A percentile compares a stretch with the other conserved stretches of the same genome.
Conservation (phyloP, 768 basidiomycete genomes). For the Naganishia vaughanmartiniae region DNA sequence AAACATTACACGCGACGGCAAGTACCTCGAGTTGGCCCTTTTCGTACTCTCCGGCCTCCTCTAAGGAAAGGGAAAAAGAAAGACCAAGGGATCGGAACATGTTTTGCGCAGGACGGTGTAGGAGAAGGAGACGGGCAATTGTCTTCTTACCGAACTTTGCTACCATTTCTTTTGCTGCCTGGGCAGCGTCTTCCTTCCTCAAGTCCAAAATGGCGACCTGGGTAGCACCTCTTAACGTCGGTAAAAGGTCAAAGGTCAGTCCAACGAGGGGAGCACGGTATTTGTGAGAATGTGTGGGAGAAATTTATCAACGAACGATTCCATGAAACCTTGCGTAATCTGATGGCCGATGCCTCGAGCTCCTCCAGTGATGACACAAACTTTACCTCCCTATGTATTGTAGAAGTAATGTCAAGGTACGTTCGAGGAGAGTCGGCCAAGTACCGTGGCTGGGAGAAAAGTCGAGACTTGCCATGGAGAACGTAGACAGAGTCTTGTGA, state of each 20-base stretch:
- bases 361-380: conserved; percentile 88
- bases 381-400: conserved; percentile 56
- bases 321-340: conserved; percentile 84
- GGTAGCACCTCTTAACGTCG: conserved; percentile 66
- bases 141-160: conserved; percentile 56
- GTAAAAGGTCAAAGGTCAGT: too few relatives aligned
- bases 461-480: conserved; percentile 27
- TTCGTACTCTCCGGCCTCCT: conserved; percentile 11
- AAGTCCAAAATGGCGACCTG: conserved; percentile 78
- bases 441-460: too few relatives aligned
- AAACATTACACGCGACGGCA: conserved; percentile 82
- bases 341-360: conserved; percentile 86
- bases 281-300: too few relatives aligned
- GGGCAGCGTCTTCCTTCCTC: conserved; percentile 65
- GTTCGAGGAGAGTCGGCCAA: neutral
- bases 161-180: conserved; percentile 68
- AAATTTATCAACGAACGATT: conserved; percentile 73
- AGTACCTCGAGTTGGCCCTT: conserved; percentile 56
- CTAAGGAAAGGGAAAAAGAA: conserved; percentile 27
- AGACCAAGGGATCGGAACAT: conserved; percentile 43
- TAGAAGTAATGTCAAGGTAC: neutral
- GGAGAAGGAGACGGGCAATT: too few relatives aligned
- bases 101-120: neutral
- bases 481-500: conserved; percentile 15
- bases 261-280: too few relatives aligned